Base-by-base conservation (phyloP, 2,329 filamentous ascomycete species). In the Exutisphaerella laricina region DNA sequence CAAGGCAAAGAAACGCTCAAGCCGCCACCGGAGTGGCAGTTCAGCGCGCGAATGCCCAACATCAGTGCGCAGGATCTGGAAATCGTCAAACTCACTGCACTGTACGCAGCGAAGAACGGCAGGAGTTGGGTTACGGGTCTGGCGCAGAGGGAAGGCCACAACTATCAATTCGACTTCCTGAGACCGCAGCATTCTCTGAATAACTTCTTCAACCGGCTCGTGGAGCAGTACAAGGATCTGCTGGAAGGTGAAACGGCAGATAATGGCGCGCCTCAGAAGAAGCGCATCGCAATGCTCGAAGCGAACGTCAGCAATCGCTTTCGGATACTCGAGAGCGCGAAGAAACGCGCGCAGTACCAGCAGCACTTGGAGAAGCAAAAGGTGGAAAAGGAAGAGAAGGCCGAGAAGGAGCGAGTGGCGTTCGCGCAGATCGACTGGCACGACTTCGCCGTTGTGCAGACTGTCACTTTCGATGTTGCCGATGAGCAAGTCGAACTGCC, bases 371-470 rank as follows among this genome's bases (percentile, higher is more conserved):
- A 92, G 54, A 72, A 81, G 41, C 86, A 96, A 68, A 90, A 89
- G 63, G 79, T 82, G 56, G 86, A 89, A 72, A 88, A 89, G 61
- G 88, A 94, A 58, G 88, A 94, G 59, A 81, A 89, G 50, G 84
- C 84, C 29, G 85, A 94, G 60, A 80, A 88, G 58, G 86, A 95
- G 64, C 82, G 82, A 58, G 62, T 81, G 37, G 75, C 77, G 40
- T 84, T 92, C 65, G 84, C 85, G 1, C 84, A 92, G 57, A 92
- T 98, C 50, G 92, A 98, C 66, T 98, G 92, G 92, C 87, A 94
- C 60, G 90, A 97, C 62, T 98, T 98, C 58, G 83, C 90, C 23
- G 85, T 98, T 14, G 88, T 96, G 32, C 92, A 96, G 66, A 96
- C 89, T 1, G 89, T 98, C 41, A 74, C 88, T 12, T 98, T 98